phyloP scores from a whole-genome alignment of 2,329 filamentous ascomycete genomes.

The Penicillium fuscoglaucum region DNA sequence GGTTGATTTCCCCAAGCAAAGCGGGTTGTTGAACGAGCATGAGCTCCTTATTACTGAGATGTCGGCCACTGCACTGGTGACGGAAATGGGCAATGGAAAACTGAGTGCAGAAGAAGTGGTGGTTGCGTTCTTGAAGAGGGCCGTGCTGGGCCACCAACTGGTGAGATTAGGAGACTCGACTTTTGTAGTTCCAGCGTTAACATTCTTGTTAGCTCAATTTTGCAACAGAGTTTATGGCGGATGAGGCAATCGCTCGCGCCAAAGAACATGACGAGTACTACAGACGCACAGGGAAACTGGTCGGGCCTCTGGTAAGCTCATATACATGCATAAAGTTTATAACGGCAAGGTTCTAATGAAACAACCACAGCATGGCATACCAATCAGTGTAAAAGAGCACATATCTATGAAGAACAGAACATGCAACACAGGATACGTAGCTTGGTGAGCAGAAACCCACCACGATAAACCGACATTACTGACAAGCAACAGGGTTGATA shows the following conservation, averaged over 20 bases:
- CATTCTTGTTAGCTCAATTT: slow-evolving; percentile 33
- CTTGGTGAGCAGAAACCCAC: slow-evolving; percentile 27
- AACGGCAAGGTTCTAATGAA: neutral
- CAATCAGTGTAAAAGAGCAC: slow-evolving; percentile 61
- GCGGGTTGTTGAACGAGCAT: slow-evolving; percentile 49
- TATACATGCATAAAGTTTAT: neutral
- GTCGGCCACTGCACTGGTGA: slow-evolving; percentile 33
- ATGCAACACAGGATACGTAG: slow-evolving; percentile 39
- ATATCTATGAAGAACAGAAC: slow-evolving; percentile 57
- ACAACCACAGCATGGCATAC: slow-evolving; percentile 50
- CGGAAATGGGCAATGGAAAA: slow-evolving; percentile 28
- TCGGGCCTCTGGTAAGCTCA: slow-evolving; percentile 47
- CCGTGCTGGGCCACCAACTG: slow-evolving; percentile 37
- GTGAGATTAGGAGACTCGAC: slow-evolving; percentile 14
- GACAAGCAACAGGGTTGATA: slow-evolving; percentile 33
- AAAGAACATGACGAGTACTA: slow-evolving; percentile 36
- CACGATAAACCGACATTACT: neutral
- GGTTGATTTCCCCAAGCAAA: slow-evolving; percentile 37
- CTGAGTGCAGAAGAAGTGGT: slow-evolving; percentile 36
- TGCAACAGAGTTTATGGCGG: slow-evolving; percentile 41
- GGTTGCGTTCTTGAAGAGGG: slow-evolving; percentile 35
- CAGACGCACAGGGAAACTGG: slow-evolving; percentile 41
- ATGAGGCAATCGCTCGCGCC: slow-evolving; percentile 36
- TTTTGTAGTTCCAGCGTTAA: neutral
- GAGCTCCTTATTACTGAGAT: slow-evolving; percentile 57